These are phyloP conservation scores for Yarrowia osloensis DNA, from an alignment of 805 yeast species.

Conservation along the genomic window DNA sequence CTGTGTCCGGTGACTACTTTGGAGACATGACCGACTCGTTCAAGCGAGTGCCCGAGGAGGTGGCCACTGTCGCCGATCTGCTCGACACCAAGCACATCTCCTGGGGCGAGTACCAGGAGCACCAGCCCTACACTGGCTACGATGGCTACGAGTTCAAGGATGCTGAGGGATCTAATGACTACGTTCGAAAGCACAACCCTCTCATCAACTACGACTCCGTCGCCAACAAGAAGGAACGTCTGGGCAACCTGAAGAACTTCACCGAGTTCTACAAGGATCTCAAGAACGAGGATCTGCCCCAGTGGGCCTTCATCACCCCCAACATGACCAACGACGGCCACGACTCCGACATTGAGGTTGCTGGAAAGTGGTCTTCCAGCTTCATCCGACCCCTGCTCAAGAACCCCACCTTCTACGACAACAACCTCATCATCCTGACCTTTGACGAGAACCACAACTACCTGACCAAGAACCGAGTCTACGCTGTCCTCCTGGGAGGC, in stretches of 20 bases:
- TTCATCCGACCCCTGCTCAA: conserved; percentile 50
- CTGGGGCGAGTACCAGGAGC: conserved; percentile 59
- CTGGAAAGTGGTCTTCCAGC: conserved; percentile 51
- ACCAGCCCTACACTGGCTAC: conserved; percentile 56
- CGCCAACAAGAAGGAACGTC: conserved; percentile 44
- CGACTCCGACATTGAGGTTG: conserved; percentile 50
- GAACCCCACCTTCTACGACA: conserved; percentile 51
- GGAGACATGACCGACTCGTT: conserved; percentile 52
- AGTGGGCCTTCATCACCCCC: conserved; percentile 57
- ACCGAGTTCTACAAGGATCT: conserved; percentile 50
- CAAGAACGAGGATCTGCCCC: conserved; percentile 49
- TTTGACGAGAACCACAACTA: conserved; percentile 54
- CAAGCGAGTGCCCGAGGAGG: conserved; percentile 49
- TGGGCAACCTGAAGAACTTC: conserved; percentile 51
- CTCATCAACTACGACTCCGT: conserved; percentile 49
- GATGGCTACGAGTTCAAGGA: conserved; percentile 51
- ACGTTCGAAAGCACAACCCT: conserved; percentile 58
- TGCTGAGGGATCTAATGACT: conserved; percentile 50
- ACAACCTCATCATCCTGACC: conserved; percentile 51
- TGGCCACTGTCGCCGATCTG: conserved; percentile 54
- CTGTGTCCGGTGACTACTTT: conserved; percentile 55
- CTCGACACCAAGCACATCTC: conserved; percentile 50
- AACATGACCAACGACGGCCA: conserved; percentile 58
- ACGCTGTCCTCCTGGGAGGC: conserved; percentile 52
- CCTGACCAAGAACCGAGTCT: conserved; percentile 50